Evolutionary conservation across 371 early-diverging fungal species (phyloP), one percentile per base, ranked within the genome.

Genomic region (Phascolomyces articulosus): DNA sequence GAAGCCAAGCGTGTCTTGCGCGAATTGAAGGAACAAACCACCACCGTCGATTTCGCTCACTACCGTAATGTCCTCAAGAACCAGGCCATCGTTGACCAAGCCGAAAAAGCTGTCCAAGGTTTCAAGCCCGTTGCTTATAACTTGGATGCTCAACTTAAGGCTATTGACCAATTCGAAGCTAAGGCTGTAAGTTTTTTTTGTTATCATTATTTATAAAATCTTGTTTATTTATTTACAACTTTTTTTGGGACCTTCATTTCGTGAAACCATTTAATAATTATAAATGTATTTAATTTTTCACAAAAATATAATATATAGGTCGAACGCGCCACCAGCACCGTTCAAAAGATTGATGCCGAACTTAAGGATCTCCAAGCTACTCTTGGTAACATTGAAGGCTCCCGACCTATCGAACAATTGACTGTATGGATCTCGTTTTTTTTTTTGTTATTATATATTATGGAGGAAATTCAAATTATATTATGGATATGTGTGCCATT

Each of bases 351-450:
- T 70, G 90, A 91, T 76, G 82, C 77, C 18, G 96, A 96, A 79
- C 85, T 98, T 63, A 83, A 84, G 63, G 96, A 96, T 65, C 90
- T 98, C 61, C 86, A 93, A 67, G 93, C 90, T 62, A 94, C 97
- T 51, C 84, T 97, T 64, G 87, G 78, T 76, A 94, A 97, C 91
- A 98, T 98, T 71, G 94, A 97, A 77, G 82, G 83, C 60, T 93
- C 98, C 54, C 91, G 98, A 66, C 98, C 98, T 60, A 85, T 97
- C 64, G 95, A 96, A 62, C 90, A 96, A 75, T 87, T 96, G 61
- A 96, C 95, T n/a, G 96, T 96, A 68, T 28, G 67, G 9, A 34
- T 34, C n/a, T n/a, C 34, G 34, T 58, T 31, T 44, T 44, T 4
- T 44, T n/a, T 44, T 4, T 44, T 44, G 27, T 27, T 24, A 23